These are phyloP conservation scores for Murraya paniculata DNA, from an alignment of 345 rosid species.

Conservation along the genomic window DNA sequence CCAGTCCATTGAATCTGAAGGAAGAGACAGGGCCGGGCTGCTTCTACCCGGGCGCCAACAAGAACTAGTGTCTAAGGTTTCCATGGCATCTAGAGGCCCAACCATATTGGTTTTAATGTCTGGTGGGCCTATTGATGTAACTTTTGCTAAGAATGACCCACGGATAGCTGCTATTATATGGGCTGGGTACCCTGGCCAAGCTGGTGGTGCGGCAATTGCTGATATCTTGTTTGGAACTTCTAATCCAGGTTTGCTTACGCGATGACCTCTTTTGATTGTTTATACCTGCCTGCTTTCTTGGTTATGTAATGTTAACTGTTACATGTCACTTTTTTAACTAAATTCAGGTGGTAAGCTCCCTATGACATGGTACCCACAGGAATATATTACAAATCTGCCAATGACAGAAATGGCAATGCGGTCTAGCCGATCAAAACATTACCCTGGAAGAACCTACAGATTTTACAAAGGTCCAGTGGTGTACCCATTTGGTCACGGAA, in stretches of 20 bases:
- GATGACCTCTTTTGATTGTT: background rate
- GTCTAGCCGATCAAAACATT: slow-evolving; percentile 41
- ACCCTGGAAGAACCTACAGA: slow-evolving; percentile 87
- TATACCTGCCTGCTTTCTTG: too few species aligned
- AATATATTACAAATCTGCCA: slow-evolving; percentile 53
- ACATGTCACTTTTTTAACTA: too few species aligned
- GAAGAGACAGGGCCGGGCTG: slow-evolving; percentile 57
- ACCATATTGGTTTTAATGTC: slow-evolving; percentile 63
- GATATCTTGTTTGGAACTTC: slow-evolving; percentile 67
- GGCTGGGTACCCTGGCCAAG: slow-evolving; percentile 98
- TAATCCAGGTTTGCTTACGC: slow-evolving; percentile 53
- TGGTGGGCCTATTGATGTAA: slow-evolving; percentile 83
- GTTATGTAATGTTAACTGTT: too few species aligned
- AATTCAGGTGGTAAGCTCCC: slow-evolving; percentile 72
- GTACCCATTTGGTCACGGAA: slow-evolving; percentile 81
- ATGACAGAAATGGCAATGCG: slow-evolving; percentile 95
- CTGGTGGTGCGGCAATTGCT: slow-evolving; percentile 84
- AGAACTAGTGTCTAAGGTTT: slow-evolving; percentile 57
- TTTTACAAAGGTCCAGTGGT: slow-evolving; percentile 79
- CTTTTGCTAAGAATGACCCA: slow-evolving; percentile 56
- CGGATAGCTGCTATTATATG: slow-evolving; percentile 61
- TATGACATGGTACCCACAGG: slow-evolving; percentile 91
- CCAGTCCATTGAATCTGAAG: slow-evolving; percentile 84
- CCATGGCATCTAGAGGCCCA: slow-evolving; percentile 64
- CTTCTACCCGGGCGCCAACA: slow-evolving; percentile 79